phyloP scores from a whole-genome alignment of 768 basidiomycete species.

The Artomyces pyxidatus region DNA sequence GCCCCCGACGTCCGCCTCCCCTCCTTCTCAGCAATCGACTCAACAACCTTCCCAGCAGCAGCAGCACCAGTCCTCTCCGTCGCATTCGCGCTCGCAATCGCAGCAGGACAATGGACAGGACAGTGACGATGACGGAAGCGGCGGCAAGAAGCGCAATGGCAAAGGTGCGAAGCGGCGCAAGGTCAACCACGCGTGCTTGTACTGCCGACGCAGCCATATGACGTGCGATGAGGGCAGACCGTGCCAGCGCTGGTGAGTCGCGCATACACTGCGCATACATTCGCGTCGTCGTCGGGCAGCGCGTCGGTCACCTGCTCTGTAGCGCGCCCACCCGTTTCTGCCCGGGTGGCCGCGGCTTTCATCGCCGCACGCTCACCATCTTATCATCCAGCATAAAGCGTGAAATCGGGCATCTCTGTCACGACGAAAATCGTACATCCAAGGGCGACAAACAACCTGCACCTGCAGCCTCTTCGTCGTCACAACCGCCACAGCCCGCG shows the following conservation, averaged over 20 bases:
- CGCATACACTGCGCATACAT: conserved; percentile 5
- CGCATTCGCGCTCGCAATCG: too few relatives aligned
- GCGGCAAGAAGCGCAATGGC: conserved; percentile 33
- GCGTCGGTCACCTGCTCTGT: background rate
- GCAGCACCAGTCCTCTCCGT: too few relatives aligned
- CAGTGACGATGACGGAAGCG: conserved; percentile 24
- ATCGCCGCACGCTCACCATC: background rate
- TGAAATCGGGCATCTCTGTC: conserved; percentile 91
- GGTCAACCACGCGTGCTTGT: conserved; percentile 89
- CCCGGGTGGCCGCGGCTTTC: background rate
- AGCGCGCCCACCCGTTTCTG: conserved; percentile 7
- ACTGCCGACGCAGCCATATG: conserved; percentile 90
- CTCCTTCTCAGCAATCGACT: too few relatives aligned
- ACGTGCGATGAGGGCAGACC: conserved; percentile 85
- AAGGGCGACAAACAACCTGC: conserved; percentile 33
- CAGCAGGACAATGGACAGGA: background rate
- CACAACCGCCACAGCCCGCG: background rate
- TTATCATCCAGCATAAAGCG: conserved; percentile 69
- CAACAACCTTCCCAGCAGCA: too few relatives aligned
- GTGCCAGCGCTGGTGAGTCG: conserved; percentile 86
- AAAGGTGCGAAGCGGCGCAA: conserved; percentile 60
- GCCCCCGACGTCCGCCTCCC: too few relatives aligned
- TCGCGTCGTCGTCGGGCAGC: conserved; percentile 1
- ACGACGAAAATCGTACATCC: conserved; percentile 65
- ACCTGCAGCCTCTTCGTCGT: conserved; percentile 7